Conservation (phyloP, 495 filamentous ascomycete genomes). For the Neurospora sp. region DNA sequence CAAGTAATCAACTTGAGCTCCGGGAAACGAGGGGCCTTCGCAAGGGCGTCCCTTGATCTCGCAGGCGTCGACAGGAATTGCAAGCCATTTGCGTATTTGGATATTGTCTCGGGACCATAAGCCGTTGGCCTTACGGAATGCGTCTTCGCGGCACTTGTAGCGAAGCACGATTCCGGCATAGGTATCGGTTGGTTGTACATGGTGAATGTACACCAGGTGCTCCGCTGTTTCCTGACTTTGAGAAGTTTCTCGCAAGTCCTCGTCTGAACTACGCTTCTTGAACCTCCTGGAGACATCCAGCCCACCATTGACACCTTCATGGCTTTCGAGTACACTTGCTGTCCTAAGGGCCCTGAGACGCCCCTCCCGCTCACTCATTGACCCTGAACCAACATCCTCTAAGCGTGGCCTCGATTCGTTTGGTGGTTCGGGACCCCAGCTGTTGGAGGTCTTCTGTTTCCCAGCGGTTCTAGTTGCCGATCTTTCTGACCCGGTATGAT, state of each 20-base stretch:
- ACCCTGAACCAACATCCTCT: conserved; percentile 39
- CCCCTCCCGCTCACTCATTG: conserved; percentile 37
- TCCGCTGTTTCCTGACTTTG: conserved; percentile 43
- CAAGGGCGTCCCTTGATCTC: conserved; percentile 65
- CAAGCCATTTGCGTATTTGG: conserved; percentile 67
- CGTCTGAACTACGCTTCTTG: conserved; percentile 46
- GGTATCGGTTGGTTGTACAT: conserved; percentile 71
- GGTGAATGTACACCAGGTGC: conserved; percentile 80
- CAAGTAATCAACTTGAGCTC: conserved; percentile 33
- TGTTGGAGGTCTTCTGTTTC: conserved; percentile 4
- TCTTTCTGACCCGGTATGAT: conserved; percentile 9
- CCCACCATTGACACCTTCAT: conserved; percentile 38
- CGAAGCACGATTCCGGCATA: conserved; percentile 82
- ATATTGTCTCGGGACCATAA: conserved; percentile 90
- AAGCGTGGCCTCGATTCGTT: conserved; percentile 23
- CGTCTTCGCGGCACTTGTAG: conserved; percentile 71
- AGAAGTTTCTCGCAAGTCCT: conserved; percentile 22
- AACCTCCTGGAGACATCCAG: conserved; percentile 37
- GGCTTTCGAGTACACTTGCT: conserved; percentile 41
- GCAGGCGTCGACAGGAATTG: conserved; percentile 86
- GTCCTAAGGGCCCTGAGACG: conserved; percentile 36
- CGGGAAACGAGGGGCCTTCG: conserved; percentile 25
- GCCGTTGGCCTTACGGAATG: conserved; percentile 79
- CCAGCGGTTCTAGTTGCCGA: conserved; percentile 7
- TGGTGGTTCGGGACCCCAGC: conserved; percentile 34